Base-by-base conservation (phyloP, 495 filamentous ascomycete genomes). In the Talaromyces wortmannii region DNA sequence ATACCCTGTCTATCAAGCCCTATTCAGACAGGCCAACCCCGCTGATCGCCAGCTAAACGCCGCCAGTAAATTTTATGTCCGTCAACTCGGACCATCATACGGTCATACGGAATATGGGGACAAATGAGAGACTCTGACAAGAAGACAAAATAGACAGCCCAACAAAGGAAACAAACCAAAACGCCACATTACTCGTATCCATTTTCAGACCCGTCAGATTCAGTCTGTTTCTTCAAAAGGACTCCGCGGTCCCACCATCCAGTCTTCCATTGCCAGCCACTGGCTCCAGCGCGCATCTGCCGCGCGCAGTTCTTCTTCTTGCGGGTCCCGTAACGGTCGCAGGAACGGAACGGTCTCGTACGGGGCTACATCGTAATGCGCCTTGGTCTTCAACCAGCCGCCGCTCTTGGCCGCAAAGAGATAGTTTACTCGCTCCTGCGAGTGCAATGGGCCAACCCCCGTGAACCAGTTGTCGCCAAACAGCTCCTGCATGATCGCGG, bases 191-290 rank as follows among this genome's bases (percentile, higher is more conserved):
- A 10, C 36, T 23, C 23, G 4, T 23, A 23, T 23, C 23, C 23
- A 23, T 23, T 10, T 40, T 13, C 8, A 13, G 8, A 40, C 36
- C 36, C 36, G 8, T 8, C 36, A 8, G 36, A 40, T 10, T 40
- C 36, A 40, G 36, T 40, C 13, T 40, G 13, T 40, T 31, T 52
- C 31, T 12, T 53, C 52, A 53, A 53, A 77, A 45, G 82, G 82
- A 63, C 80, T 81, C 48, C 82, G 68, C 2, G 80, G 69, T 32
- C 89, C 91, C 42, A 95, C 74, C 90, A 95, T 95, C 90, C 91
- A 96, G 67, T 96, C 91, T 68, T 96, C 89, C 90, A 96, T 95
- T 5, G 89, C 90, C 40, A 96, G 68, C 89, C 90, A 95, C 65
- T 88, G 83, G 63, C 85, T 89, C 89, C 89, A 96, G 50, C 75